phyloP scores from a whole-genome alignment of 176 grass and related monocot genomes.

The Saccharum officinarum region DNA sequence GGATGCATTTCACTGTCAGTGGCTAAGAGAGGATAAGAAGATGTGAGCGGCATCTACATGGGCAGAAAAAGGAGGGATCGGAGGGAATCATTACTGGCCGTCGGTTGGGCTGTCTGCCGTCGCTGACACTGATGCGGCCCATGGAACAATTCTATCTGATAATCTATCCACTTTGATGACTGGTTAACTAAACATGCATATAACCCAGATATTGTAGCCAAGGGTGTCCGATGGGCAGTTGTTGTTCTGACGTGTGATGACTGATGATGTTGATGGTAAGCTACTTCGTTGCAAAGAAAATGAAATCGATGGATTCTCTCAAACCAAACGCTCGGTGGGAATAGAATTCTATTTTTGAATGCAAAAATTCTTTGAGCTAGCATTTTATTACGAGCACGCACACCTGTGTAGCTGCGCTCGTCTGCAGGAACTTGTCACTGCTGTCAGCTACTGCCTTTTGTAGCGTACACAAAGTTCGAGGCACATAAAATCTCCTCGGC shows the following conservation, averaged over 20 bases:
- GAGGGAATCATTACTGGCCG: constrained; percentile 43
- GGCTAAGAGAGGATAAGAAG: background rate
- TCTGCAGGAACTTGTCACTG: no score
- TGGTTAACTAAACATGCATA: background rate
- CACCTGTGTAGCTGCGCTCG: no score
- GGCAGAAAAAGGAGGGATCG: background rate
- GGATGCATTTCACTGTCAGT: background rate
- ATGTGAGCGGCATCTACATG: constrained; percentile 4
- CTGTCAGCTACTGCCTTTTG: no score
- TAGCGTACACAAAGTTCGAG: no score
- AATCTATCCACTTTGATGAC: background rate
- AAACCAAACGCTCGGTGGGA: no score
- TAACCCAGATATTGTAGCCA: no score
- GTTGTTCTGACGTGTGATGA: background rate
- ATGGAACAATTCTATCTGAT: background rate
- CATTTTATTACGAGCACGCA: no score
- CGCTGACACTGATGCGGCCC: constrained; percentile 16
- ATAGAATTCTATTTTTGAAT: no score
- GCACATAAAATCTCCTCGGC: no score
- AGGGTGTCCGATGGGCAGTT: background rate
- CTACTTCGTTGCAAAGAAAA: background rate
- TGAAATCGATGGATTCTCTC: background rate
- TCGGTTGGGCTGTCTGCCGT: constrained; percentile 44
- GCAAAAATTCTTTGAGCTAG: no score
- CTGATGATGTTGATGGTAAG: background rate